Base-by-base conservation (phyloP, 1,284 basidiomycete species). In the Inonotus hispidus region DNA sequence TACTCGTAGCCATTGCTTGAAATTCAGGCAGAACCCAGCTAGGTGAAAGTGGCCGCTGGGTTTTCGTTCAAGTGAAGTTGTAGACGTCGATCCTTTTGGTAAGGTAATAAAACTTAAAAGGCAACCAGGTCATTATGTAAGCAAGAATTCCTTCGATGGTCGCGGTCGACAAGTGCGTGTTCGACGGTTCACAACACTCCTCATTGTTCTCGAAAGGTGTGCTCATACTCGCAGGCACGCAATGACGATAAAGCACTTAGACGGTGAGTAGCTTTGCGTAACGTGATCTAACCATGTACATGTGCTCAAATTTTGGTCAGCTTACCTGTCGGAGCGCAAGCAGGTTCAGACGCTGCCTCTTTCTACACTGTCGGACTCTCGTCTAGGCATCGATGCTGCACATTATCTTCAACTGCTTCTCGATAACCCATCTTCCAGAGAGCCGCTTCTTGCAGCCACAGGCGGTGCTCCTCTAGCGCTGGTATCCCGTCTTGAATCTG, bases 361-460 rank as follows among this genome's bases (percentile, higher is more conserved):
- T 59, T 86, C 83, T 63, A 85, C 90, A 5, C 82, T 99, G 58
- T 84, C 91, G 53, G 93, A 97, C 73, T 93, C 95, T 58, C 90
- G 97, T 57, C 87, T 99, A 29, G 96, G 96, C 53, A 98, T 99
- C 72, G 97, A 99, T 80, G 93, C 95, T 6, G 88, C 92, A 14
- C 87, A 91, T 75, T 99, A 98, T 75, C 82, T 99, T 52, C 82
- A 88, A 58, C 80, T 82, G 59, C 81, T 99, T 65, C 87, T 90
- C 29, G 88, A 93, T 62, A 84, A 80, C 63, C 83, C 92, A 0
- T 81, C 87, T 7, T 82, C 87, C 21, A 84, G 91, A 46, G 95
- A 99, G 76, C 92, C 95, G 8, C 82, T 97, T 45, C 85, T 98
- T 13, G 92, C 95, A 0, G 95, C 95, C 0, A 95, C 95, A 1